These are phyloP conservation scores for Gonium pectorale DNA, from an alignment of 139 green algal genomes.

Conservation along the genomic window DNA sequence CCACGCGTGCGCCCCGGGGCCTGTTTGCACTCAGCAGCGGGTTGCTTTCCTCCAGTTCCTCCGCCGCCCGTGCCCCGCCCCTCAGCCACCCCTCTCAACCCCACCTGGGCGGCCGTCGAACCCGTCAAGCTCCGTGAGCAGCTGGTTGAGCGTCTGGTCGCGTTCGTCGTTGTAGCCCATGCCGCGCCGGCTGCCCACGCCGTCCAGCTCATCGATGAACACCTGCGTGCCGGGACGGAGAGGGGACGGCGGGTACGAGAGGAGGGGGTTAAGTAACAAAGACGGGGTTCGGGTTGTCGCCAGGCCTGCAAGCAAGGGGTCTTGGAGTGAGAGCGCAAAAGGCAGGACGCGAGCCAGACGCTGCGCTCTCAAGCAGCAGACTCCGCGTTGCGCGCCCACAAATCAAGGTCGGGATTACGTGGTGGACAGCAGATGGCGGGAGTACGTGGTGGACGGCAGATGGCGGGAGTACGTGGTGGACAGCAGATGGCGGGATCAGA, in stretches of 20 bases:
- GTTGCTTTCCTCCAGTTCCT: not conserved
- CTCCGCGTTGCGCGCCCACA: too few relatives aligned
- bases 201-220: conserved; percentile 99
- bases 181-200: conserved; percentile 84
- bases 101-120: conserved; percentile 82
- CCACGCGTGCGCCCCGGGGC: too few relatives aligned
- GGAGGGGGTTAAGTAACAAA: not conserved
- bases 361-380: too few relatives aligned
- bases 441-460: too few relatives aligned
- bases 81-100: not conserved
- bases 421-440: too few relatives aligned
- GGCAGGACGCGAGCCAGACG: too few relatives aligned
- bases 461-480: too few relatives aligned
- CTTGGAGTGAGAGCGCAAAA: not conserved
- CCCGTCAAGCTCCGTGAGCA: conserved; percentile 95
- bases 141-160: conserved; percentile 77
- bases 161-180: conserved; percentile 95
- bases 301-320: too few relatives aligned
- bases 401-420: too few relatives aligned
- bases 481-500: too few relatives aligned
- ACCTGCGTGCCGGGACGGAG: conserved; percentile 64
- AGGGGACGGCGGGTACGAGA: too few relatives aligned
- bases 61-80: not conserved
- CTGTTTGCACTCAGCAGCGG: not conserved
- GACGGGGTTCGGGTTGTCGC: too few relatives aligned